Evolutionary conservation across 371 early-diverging fungal genomes (phyloP).

Genomic region (Mucor circinelloides): DNA sequence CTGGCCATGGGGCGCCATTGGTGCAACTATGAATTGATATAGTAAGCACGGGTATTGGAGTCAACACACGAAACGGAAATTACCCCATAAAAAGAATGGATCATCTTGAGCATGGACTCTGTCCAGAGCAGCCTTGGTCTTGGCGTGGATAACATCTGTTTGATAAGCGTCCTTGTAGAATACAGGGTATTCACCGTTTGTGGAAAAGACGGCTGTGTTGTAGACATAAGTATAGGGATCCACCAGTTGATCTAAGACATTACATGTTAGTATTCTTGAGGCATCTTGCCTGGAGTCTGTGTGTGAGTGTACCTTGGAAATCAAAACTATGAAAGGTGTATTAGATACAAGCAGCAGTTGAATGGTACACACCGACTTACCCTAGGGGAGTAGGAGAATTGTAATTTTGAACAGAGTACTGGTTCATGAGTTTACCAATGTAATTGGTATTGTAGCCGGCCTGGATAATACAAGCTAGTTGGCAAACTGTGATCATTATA

Average conservation of each 20-base stretch:
- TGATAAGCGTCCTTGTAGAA: slow-evolving; percentile 55
- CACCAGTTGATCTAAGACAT: slow-evolving; percentile 52
- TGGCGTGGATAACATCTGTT: slow-evolving; percentile 64
- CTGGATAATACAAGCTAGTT: not conserved
- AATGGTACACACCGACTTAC: slow-evolving; percentile 12
- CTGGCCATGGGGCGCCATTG: slow-evolving; percentile 43
- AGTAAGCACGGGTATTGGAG: not conserved
- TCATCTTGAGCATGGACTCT: slow-evolving; percentile 41
- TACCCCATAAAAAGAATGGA: slow-evolving; percentile 61
- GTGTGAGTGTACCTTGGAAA: slow-evolving; percentile 12
- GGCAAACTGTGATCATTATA: too few species aligned
- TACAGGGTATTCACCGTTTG: slow-evolving; percentile 55
- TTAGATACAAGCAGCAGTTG: not conserved
- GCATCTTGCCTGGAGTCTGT: not conserved
- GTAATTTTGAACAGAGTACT: slow-evolving; percentile 42
- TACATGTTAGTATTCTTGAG: too few species aligned
- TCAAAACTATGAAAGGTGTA: slow-evolving; percentile 20
- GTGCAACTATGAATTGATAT: slow-evolving; percentile 9
- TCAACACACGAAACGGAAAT: not conserved
- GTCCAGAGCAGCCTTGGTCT: slow-evolving; percentile 54
- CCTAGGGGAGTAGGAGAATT: slow-evolving; percentile 39
- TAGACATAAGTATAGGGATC: slow-evolving; percentile 66
- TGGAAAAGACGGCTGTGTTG: slow-evolving; percentile 59
- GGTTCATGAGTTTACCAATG: slow-evolving; percentile 70
- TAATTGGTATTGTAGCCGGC: slow-evolving; percentile 67